Percentiles rank a stretch among this genome's conserved stretches.
Conservation (phyloP, 2,329 filamentous ascomycete genomes). For the Taxawa tesnikishii region DNA sequence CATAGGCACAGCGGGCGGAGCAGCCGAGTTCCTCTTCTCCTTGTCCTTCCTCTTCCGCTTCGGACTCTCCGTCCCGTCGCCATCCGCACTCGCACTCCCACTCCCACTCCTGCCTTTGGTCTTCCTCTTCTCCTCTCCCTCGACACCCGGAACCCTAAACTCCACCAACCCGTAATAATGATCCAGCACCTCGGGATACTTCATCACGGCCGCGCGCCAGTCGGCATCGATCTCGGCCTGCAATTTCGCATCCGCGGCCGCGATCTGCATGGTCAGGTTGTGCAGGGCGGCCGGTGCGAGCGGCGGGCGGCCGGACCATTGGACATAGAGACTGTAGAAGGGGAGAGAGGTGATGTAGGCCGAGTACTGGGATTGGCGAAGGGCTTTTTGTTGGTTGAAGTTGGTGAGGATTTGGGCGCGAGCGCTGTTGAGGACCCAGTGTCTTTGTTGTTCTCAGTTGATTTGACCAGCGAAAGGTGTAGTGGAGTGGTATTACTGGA, state of each 20-base stretch:
- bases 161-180: slow-evolving; percentile 66
- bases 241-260: slow-evolving; percentile 46
- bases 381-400: slow-evolving; percentile 27
- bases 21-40: too few relatives aligned
- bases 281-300: slow-evolving; percentile 27
- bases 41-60: too few relatives aligned
- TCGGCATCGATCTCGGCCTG: slow-evolving; percentile 68
- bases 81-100: too few relatives aligned
- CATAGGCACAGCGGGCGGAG: too few relatives aligned
- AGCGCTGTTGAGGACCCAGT: slow-evolving; percentile 34
- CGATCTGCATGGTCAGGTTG: slow-evolving; percentile 18
- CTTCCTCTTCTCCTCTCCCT: too few relatives aligned
- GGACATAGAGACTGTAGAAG: slow-evolving; percentile 33
- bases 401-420: slow-evolving; percentile 31
- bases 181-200: slow-evolving; percentile 70
- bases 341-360: slow-evolving; percentile 31
- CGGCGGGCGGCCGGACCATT: slow-evolving; percentile 31
- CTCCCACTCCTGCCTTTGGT: too few relatives aligned
- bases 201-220: slow-evolving; percentile 62
- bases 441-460: too few relatives aligned
- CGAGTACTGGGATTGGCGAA: slow-evolving; percentile 27
- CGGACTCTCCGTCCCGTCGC: too few relatives aligned
- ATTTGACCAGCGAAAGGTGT: too few relatives aligned
- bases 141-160: slow-evolving; percentile 49
- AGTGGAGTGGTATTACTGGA: too few relatives aligned